These are phyloP conservation scores for Aspergillus ostianus DNA, from an alignment of 495 filamentous ascomycete genomes.

Conservation along the genomic window DNA sequence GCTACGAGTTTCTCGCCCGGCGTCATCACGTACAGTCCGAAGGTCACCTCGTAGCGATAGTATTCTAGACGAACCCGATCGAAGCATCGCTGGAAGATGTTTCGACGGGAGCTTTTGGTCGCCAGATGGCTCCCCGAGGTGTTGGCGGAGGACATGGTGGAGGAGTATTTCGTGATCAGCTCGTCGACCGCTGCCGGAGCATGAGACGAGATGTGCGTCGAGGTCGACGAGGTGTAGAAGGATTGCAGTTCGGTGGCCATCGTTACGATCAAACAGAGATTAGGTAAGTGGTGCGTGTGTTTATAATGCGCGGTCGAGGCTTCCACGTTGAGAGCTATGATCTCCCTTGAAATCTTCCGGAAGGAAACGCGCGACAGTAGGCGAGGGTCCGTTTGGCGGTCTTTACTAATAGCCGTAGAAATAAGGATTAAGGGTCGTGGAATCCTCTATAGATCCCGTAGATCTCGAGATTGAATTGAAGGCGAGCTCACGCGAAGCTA, in stretches of 20 bases:
- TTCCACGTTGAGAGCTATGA: neutral
- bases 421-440: neutral
- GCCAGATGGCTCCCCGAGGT: constrained; percentile 9
- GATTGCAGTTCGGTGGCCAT: constrained; percentile 42
- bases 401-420: neutral
- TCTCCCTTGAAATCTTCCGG: neutral
- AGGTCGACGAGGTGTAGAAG: constrained; percentile 36
- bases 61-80: constrained; percentile 62
- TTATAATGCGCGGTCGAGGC: neutral
- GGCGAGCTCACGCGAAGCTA: neutral
- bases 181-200: constrained; percentile 36
- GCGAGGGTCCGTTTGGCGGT: neutral
- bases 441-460: neutral
- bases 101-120: constrained; percentile 21
- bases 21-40: constrained; percentile 71
- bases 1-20: constrained; percentile 69
- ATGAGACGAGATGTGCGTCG: constrained; percentile 33
- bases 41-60: constrained; percentile 77
- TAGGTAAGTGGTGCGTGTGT: neutral
- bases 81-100: constrained; percentile 35
- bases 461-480: neutral
- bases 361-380: neutral
- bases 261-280: neutral
- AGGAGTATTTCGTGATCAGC: constrained; percentile 38
- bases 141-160: constrained; percentile 26